Percentiles rank a stretch among this genome's conserved stretches.
phyloP scores from a whole-genome alignment of 345 rosid genomes.

The Euclidium syriacum region DNA sequence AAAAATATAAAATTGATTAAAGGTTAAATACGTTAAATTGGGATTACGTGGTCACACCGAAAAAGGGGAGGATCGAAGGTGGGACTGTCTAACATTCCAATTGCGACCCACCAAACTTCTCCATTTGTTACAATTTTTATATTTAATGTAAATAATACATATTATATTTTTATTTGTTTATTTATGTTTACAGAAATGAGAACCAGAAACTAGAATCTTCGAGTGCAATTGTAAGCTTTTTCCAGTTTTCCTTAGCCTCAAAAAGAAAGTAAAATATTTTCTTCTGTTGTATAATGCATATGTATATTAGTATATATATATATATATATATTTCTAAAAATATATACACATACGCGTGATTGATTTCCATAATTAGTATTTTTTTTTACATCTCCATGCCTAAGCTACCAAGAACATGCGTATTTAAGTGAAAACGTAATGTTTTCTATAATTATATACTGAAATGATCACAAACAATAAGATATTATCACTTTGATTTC shows the following conservation, averaged over 20 bases:
- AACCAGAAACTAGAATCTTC: conserved; percentile 23
- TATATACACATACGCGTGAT: conserved; percentile 15
- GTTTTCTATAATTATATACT: not conserved
- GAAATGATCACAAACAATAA: not conserved
- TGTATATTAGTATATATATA: not conserved
- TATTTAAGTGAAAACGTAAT: not conserved
- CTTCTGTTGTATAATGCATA: conserved; percentile 11
- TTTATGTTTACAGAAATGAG: not conserved
- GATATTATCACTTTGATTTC: not conserved
- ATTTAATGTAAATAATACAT: not conserved
- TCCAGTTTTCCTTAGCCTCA: conserved; percentile 12
- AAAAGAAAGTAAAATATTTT: not conserved
- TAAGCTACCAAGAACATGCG: not conserved
- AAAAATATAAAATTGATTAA: not conserved
- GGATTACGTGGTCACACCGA: conserved; percentile 30
- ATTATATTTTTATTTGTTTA: not conserved
- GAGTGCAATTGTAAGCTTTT: conserved; percentile 29
- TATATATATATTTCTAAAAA: no score
- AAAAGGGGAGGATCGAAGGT: conserved; percentile 27
- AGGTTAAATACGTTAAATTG: conserved; percentile 1
- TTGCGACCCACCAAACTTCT: conserved; percentile 36
- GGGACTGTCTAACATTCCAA: conserved; percentile 31
- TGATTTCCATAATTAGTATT: conserved; percentile 14
- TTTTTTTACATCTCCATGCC: conserved; percentile 2
- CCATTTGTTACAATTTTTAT: conserved; percentile 1